phyloP scores from a whole-genome alignment of 2,329 filamentous ascomycete genomes.

The Epichloe baconii region DNA sequence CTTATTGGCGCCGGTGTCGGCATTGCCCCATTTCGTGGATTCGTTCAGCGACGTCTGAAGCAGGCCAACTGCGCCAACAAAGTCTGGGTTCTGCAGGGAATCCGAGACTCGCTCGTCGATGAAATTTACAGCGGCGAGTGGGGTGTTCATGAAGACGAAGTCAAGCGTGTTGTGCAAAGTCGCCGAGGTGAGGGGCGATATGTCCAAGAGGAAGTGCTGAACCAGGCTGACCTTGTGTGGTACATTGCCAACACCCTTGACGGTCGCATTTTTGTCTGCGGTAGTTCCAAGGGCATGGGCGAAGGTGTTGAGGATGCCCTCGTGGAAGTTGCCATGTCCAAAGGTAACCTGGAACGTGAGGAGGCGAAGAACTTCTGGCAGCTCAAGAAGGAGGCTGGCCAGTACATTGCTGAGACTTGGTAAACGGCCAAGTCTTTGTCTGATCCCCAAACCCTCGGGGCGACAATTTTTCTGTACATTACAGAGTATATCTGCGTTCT shows the following conservation, averaged over 20 bases:
- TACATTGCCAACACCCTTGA: constrained; percentile 95
- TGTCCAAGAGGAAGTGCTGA: constrained; percentile 86
- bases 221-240: constrained; percentile 95
- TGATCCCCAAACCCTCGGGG: not conserved
- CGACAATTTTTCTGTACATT: not conserved
- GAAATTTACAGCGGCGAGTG: constrained; percentile 96
- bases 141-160: constrained; percentile 80
- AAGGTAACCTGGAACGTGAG: constrained; percentile 71
- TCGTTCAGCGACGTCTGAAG: constrained; percentile 86
- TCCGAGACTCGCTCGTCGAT: constrained; percentile 87
- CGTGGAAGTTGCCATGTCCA: constrained; percentile 81
- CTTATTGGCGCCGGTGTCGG: constrained; percentile 93
- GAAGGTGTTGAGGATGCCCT: constrained; percentile 86
- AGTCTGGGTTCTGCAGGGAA: constrained; percentile 90
- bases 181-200: constrained; percentile 71
- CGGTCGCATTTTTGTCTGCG: constrained; percentile 91
- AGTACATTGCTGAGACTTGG: constrained; percentile 85
- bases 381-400: constrained; percentile 79
- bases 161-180: constrained; percentile 70
- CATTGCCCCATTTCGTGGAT: constrained; percentile 93
- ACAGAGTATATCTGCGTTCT: not conserved
- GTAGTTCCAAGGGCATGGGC: constrained; percentile 91
- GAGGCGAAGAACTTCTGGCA: constrained; percentile 84
- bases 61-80: constrained; percentile 96
- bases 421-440: constrained; percentile 16